These are phyloP conservation scores for Fraxinus angustifolia DNA, from an alignment of 305 asterid species.

Conservation along the genomic window DNA sequence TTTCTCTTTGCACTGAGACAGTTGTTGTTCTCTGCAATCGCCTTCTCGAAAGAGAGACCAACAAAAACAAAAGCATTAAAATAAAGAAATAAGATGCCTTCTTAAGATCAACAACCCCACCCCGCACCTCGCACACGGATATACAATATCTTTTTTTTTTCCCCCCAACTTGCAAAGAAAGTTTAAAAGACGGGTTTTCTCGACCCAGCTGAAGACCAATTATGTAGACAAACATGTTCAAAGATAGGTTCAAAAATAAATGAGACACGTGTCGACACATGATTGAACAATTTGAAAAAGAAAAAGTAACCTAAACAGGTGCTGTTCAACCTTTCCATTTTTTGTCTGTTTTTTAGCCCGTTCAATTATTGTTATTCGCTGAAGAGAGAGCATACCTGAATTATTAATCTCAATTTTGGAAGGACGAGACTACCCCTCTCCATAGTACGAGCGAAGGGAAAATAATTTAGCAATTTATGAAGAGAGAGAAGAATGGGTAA, in stretches of 20 bases:
- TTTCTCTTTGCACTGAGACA: slow-evolving; percentile 39
- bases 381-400: slow-evolving; percentile 41
- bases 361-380: neutral
- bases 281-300: neutral
- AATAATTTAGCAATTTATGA: neutral
- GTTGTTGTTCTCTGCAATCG: slow-evolving; percentile 72
- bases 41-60: slow-evolving; percentile 59
- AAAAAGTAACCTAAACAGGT: no score
- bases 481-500: neutral
- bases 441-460: neutral
- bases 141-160: neutral
- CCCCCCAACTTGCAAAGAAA: slow-evolving; percentile 42
- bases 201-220: slow-evolving; percentile 25
- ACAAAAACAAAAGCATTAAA: slow-evolving; percentile 20
- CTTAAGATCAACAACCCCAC: slow-evolving; percentile 18
- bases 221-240: neutral
- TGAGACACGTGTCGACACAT: neutral
- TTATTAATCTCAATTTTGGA: slow-evolving; percentile 29
- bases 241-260: neutral
- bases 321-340: no score
- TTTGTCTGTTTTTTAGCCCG: no score
- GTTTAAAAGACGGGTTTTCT: slow-evolving; percentile 30
- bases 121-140: neutral
- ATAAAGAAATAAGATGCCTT: slow-evolving; percentile 24
- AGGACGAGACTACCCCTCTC: slow-evolving; percentile 40